These are phyloP conservation scores for Saprolegnia diclina DNA, from an alignment of 352 stramenopile genomes.

Conservation along the genomic window DNA sequence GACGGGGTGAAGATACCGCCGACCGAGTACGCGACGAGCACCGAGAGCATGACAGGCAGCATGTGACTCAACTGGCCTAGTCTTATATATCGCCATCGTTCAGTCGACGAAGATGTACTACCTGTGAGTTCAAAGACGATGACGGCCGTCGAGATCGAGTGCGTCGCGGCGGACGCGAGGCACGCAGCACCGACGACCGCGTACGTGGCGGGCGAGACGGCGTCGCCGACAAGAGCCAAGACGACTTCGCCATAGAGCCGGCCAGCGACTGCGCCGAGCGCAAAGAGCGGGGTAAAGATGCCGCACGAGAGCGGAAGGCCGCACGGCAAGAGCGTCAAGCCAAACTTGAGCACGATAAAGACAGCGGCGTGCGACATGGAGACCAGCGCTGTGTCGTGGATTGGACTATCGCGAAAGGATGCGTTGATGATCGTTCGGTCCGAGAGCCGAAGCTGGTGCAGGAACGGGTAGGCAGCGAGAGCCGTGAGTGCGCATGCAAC, in stretches of 20 bases:
- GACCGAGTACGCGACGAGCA: constrained; percentile 76
- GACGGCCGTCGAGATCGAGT: constrained; percentile 81
- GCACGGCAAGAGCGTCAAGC: constrained; percentile 59
- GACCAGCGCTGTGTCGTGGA: constrained; percentile 57
- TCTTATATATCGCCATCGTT: not conserved
- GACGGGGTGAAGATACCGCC: constrained; percentile 66
- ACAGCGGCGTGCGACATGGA: constrained; percentile 56
- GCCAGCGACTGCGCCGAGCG: constrained; percentile 68
- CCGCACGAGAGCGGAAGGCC: constrained; percentile 70
- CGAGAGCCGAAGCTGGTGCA: constrained; percentile 59
- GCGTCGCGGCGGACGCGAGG: constrained; percentile 86
- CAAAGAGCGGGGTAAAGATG: constrained; percentile 78
- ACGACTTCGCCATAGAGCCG: constrained; percentile 72
- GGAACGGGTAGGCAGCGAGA: constrained; percentile 56
- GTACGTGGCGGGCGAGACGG: constrained; percentile 74
- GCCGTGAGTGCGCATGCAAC: constrained; percentile 54
- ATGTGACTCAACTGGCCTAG: constrained; percentile 67
- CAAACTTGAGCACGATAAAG: constrained; percentile 71
- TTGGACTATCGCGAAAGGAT: constrained; percentile 55
- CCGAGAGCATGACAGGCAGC: constrained; percentile 75
- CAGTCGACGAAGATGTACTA: not conserved
- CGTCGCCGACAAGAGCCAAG: constrained; percentile 69
- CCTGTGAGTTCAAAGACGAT: constrained; percentile 84
- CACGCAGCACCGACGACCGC: constrained; percentile 88
- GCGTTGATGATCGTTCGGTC: constrained; percentile 71